Percentiles rank a stretch among this genome's conserved stretches.
Evolutionary conservation across 192 early-diverging fungal species (phyloP).

Genomic region (Coemansia reversa): DNA sequence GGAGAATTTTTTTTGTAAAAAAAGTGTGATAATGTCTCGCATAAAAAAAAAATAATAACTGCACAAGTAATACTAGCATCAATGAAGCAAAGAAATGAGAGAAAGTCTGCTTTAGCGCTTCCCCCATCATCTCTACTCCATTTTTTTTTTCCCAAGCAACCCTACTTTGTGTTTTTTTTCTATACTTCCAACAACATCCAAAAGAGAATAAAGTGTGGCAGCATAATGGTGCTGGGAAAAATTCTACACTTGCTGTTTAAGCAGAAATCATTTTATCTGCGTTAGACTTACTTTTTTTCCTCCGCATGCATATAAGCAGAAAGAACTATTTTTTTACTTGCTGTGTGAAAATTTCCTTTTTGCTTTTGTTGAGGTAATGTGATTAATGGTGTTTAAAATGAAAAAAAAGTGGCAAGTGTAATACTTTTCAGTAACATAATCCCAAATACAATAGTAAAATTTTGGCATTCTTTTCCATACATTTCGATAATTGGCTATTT

Average conservation of each 20-base stretch:
- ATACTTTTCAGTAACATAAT: background rate
- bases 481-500: background rate
- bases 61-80: background rate
- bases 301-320: constrained; percentile 16
- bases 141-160: background rate
- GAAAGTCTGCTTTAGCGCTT: too few species aligned
- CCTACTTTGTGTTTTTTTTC: background rate
- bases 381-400: constrained; percentile 6
- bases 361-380: background rate
- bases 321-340: constrained; percentile 2
- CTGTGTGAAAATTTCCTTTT: constrained; percentile 5
- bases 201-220: background rate
- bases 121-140: background rate
- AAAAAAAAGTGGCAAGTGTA: constrained; percentile 2
- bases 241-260: background rate
- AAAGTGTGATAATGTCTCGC: background rate
- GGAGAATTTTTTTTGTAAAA: background rate
- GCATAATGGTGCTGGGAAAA: constrained; percentile 14
- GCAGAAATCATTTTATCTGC: background rate
- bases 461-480: background rate
- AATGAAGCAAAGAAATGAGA: background rate
- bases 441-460: background rate
- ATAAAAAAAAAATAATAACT: background rate
- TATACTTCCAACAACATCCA: background rate
- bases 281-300: background rate